Base-by-base conservation (phyloP, 345 rosid genomes). In the Gynandropsis gynandra region DNA sequence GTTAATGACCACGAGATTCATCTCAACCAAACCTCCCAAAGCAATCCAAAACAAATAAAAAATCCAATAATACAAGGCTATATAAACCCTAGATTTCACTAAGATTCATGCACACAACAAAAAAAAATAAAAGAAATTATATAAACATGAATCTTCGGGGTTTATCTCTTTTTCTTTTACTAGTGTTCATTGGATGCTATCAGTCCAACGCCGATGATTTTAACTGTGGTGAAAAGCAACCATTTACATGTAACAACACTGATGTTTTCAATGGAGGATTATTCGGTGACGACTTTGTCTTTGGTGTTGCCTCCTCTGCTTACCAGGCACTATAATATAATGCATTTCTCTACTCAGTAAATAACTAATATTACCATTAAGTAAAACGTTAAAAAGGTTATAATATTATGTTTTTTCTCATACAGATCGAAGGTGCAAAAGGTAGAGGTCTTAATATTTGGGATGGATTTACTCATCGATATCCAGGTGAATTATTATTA, bases 401-500 rank as follows among this genome's bases (percentile, higher is more conserved):
- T n/a, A n/a, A n/a, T n/a, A n/a, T n/a, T n/a, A n/a, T n/a, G n/a
- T n/a, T n/a, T n/a, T n/a, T n/a, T n/a, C n/a, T n/a, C n/a, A n/a
- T 24, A 16, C 47, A 76, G 79, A 62, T 71, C 41, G 79, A 77
- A 65, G 82, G 82, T 29, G 45, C 45, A 21, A 67, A 44, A 33
- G 66, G 70, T 15, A 72, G 58, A 59, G 67, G 58, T 5, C 37
- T 65, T 18, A 77, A 74, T 47, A 9, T 59, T 9, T 77, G 82
- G 82, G 82, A 77, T 62, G 45, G 45, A 4, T 74, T 36, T 54
- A 65, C 82, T 53, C 70, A 68, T 53, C 67, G 61, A 50, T 52
- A 62, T 48, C 76, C 82, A 61, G 64, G 82, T 77, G n/a, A n/a
- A 43, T 53, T 0, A 0, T 56, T 19, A 8, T 7, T n/a, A n/a